phyloP scores from a whole-genome alignment of 179 eudicot species.

The Beta macrorhiza region DNA sequence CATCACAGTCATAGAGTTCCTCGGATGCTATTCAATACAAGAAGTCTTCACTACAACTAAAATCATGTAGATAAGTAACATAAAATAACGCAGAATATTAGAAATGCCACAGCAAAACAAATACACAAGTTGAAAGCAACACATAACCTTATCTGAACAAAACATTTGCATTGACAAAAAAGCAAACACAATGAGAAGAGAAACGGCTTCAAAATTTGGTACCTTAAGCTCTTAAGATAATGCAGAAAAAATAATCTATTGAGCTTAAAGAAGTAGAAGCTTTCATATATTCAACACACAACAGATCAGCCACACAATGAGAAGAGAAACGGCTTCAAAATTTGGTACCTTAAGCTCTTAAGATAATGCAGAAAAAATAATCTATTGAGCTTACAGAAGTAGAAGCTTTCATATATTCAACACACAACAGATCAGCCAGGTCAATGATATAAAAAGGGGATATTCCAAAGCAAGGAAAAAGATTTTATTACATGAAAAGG shows the following conservation, averaged over 20 bases:
- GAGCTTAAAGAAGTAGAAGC: background rate
- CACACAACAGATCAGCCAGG: background rate
- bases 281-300: background rate
- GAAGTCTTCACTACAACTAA: background rate
- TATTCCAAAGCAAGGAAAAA: background rate
- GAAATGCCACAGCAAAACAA: background rate
- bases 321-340: background rate
- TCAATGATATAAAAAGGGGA: background rate
- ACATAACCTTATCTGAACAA: background rate
- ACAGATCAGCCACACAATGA: background rate
- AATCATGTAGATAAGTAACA: background rate
- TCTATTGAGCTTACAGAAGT: background rate
- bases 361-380: background rate
- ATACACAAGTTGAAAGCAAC: background rate
- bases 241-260: background rate
- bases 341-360: background rate
- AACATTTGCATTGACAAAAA: background rate
- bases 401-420: background rate
- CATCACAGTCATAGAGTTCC: slow-evolving; percentile 4
- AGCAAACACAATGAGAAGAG: background rate
- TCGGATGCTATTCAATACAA: background rate
- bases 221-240: background rate
- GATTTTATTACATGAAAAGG: background rate
- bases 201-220: background rate
- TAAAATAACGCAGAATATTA: background rate